Evolutionary conservation across 345 rosid species (phyloP).

Genomic region (Ricinus communis): DNA sequence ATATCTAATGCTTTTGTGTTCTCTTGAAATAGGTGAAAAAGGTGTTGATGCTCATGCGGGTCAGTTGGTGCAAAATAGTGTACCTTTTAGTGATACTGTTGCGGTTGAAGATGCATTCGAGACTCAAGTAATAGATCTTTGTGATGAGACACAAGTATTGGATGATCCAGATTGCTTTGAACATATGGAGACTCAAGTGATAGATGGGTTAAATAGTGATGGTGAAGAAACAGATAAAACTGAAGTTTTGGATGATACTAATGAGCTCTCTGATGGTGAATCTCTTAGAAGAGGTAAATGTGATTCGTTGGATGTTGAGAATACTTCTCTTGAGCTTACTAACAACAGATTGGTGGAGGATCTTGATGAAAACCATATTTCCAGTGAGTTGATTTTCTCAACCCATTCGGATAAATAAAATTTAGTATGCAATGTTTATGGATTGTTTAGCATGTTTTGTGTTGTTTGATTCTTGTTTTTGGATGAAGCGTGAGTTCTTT

Average conservation of each 20-base stretch:
- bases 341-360: too few species aligned
- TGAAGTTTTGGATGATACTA: slow-evolving; percentile 40
- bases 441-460: too few species aligned
- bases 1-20: not conserved
- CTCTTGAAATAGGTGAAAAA: slow-evolving; percentile 19
- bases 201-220: slow-evolving; percentile 38
- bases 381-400: slow-evolving; percentile 40
- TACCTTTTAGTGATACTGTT: slow-evolving; percentile 28
- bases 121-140: slow-evolving; percentile 35
- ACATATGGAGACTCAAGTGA: slow-evolving; percentile 23
- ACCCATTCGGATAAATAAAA: too few species aligned
- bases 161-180: slow-evolving; percentile 23
- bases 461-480: too few species aligned
- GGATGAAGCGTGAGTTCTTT: too few species aligned
- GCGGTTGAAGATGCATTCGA: slow-evolving; percentile 32
- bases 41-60: slow-evolving; percentile 15
- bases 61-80: not conserved
- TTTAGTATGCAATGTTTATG: too few species aligned
- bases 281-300: slow-evolving; percentile 18
- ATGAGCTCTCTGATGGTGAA: slow-evolving; percentile 41
- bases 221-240: slow-evolving; percentile 51
- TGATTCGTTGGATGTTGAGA: slow-evolving; percentile 25
- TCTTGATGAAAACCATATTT: slow-evolving; percentile 26
- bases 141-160: slow-evolving; percentile 26
- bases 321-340: slow-evolving; percentile 16